Evolutionary conservation across 2,329 filamentous ascomycete species (phyloP).

Genomic region (Colletotrichum orchidophilum): DNA sequence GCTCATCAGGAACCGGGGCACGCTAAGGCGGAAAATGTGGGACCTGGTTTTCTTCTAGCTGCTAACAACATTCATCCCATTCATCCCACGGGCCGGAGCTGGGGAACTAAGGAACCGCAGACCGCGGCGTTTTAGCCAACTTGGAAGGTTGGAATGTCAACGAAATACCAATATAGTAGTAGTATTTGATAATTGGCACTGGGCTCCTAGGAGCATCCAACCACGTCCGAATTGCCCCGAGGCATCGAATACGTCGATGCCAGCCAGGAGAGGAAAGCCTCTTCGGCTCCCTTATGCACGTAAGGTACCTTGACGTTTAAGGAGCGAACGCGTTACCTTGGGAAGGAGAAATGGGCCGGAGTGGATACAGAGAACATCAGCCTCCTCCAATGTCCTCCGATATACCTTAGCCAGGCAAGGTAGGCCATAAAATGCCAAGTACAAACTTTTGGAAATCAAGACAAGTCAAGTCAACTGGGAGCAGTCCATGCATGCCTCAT

Average conservation of each 20-base stretch:
- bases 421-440: background rate
- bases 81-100: background rate
- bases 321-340: too few species aligned
- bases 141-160: background rate
- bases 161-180: background rate
- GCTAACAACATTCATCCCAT: background rate
- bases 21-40: background rate
- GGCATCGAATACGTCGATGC: background rate
- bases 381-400: background rate
- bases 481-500: background rate
- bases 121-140: background rate
- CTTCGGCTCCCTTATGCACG: too few species aligned
- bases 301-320: conserved; percentile 1
- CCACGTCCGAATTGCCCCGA: background rate
- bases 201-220: background rate
- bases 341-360: background rate
- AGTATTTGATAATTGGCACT: too few species aligned
- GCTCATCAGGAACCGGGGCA: background rate
- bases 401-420: too few species aligned
- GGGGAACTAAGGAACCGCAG: background rate
- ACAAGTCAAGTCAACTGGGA: background rate
- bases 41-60: background rate
- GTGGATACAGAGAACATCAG: background rate
- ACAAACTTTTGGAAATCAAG: background rate
- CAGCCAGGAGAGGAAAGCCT: background rate